phyloP scores from a whole-genome alignment of 176 grass and related monocot species.

The Alloteropsis semialata region DNA sequence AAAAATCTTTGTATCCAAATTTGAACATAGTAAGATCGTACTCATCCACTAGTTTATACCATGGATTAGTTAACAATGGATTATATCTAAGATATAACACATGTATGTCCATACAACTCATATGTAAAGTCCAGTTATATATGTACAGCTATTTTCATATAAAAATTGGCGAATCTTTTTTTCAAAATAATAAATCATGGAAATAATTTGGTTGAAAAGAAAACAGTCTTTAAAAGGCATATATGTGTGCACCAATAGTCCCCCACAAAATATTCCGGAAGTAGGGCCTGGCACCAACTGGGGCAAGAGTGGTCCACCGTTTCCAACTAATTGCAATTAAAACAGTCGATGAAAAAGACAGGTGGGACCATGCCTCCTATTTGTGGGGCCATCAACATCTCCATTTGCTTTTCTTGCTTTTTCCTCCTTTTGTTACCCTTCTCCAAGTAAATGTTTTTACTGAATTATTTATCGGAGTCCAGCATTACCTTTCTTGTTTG shows the following conservation, averaged over 20 bases:
- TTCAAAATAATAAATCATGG: not conserved
- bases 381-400: slow-evolving; percentile 49
- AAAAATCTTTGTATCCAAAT: no score
- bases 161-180: no score
- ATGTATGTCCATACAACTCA: not conserved
- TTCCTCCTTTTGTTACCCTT: not conserved
- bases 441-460: not conserved
- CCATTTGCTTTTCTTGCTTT: not conserved
- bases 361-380: slow-evolving; percentile 55
- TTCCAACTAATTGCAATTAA: slow-evolving; percentile 96
- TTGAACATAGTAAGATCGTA: no score
- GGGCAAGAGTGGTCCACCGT: slow-evolving; percentile 62
- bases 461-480: not conserved
- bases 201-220: not conserved
- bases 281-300: slow-evolving; percentile 64
- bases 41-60: no score
- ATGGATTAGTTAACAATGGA: no score
- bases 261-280: slow-evolving; percentile 67
- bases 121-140: not conserved
- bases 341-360: slow-evolving; percentile 43
- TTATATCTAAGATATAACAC: no score
- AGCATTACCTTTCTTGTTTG: not conserved
- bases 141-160: not conserved
- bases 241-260: slow-evolving; percentile 7
- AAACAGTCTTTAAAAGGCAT: not conserved